Evolutionary conservation across 2,329 filamentous ascomycete species (phyloP).

Genomic region (Alternaria triticina): DNA sequence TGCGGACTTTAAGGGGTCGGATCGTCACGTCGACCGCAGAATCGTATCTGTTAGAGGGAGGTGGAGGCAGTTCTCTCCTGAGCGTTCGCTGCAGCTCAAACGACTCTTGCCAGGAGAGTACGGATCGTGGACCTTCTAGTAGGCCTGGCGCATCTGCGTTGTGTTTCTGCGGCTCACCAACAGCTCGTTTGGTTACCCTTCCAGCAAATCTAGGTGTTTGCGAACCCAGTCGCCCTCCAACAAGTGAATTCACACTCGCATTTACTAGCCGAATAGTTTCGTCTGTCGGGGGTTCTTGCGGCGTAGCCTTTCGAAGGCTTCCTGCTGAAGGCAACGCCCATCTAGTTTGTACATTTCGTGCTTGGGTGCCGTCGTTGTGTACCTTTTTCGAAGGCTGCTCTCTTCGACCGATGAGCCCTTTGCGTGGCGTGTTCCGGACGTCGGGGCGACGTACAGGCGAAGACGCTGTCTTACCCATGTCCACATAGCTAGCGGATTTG

Average conservation of each 20-base stretch:
- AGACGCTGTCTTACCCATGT: neutral
- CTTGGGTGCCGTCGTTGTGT: neutral
- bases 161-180: neutral
- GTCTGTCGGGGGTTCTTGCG: neutral
- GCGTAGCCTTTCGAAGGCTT: neutral
- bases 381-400: neutral
- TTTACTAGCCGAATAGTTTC: constrained; percentile 10
- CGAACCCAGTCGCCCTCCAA: neutral
- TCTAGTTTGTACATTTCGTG: neutral
- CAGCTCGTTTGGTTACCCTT: neutral
- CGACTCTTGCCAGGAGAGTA: constrained; percentile 12
- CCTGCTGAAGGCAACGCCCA: constrained; percentile 6
- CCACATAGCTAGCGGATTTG: neutral
- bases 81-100: constrained; percentile 4
- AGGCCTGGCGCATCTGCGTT: neutral
- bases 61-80: neutral
- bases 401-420: neutral
- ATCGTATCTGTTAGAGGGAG: constrained; percentile 1
- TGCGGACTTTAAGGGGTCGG: neutral
- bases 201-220: neutral
- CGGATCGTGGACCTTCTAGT: neutral
- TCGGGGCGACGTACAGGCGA: neutral
- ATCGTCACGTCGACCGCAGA: constrained; percentile 11
- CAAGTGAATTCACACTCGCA: constrained; percentile 4
- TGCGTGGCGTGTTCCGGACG: neutral